Evolutionary conservation across 2,329 filamentous ascomycete species (phyloP).

Genomic region (Fusarium equiseti): DNA sequence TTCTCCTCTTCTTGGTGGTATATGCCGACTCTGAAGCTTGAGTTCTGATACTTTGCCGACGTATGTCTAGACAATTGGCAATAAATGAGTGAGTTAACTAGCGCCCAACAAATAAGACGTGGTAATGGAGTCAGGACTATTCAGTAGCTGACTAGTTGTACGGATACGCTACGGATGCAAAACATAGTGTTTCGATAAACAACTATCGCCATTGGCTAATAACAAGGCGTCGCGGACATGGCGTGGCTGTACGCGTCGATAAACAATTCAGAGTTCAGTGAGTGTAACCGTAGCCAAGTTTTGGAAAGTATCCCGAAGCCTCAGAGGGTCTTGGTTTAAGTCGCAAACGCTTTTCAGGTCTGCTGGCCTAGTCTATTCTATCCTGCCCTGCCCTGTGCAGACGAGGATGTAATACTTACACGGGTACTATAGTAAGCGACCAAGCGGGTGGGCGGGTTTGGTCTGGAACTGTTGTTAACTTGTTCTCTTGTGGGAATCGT

Average conservation of each 20-base stretch:
- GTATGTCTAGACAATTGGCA: conserved; percentile 1
- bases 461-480: conserved; percentile 27
- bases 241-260: conserved; percentile 31
- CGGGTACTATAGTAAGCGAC: background rate
- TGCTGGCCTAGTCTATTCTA: background rate
- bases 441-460: conserved; percentile 1
- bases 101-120: conserved; percentile 23
- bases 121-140: conserved; percentile 23
- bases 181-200: conserved; percentile 6
- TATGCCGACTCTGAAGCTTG: conserved; percentile 15
- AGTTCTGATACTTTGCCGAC: conserved; percentile 15
- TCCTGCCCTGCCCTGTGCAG: background rate
- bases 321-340: conserved; percentile 23
- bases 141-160: background rate
- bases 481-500: conserved; percentile 22
- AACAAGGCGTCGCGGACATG: conserved; percentile 11
- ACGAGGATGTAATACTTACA: background rate
- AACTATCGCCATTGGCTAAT: background rate
- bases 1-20: conserved; percentile 20
- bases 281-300: conserved; percentile 29
- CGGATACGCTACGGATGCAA: background rate
- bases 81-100: conserved; percentile 13
- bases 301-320: conserved; percentile 17
- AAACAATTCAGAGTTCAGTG: conserved; percentile 35
- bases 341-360: conserved; percentile 12